These are phyloP conservation scores for Solanum clarkiae DNA, from an alignment of 257 asterid genomes.

Conservation along the genomic window DNA sequence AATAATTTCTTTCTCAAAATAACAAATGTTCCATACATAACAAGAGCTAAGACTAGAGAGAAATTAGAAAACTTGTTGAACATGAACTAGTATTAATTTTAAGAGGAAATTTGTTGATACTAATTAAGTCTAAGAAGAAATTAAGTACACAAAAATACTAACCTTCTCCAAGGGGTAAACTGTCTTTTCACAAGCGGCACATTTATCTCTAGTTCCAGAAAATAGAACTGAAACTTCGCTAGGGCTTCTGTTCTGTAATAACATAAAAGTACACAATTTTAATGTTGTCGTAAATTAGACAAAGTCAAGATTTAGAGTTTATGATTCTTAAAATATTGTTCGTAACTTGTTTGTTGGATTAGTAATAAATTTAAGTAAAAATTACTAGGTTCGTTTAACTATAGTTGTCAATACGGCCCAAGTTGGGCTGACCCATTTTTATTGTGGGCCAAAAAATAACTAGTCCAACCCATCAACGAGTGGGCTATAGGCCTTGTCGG, in stretches of 20 bases:
- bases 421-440: no score
- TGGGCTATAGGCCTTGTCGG: no score
- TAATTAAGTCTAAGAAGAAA: not conserved
- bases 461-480: no score
- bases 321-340: no score
- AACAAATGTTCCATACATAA: not conserved
- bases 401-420: no score
- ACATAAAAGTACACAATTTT: not conserved
- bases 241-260: conserved; percentile 29
- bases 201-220: conserved; percentile 64
- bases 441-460: no score
- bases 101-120: not conserved
- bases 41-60: not conserved
- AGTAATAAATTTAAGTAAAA: not conserved
- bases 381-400: not conserved
- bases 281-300: not conserved
- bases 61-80: not conserved
- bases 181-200: conserved; percentile 41
- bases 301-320: not conserved
- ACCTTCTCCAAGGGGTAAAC: conserved; percentile 69
- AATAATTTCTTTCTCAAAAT: not conserved
- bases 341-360: accelerated
- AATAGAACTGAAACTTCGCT: conserved; percentile 40
- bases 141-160: not conserved
- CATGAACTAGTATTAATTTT: not conserved